phyloP scores from a whole-genome alignment of 192 early-diverging fungal genomes.

The Backusella parvicylindrica region DNA sequence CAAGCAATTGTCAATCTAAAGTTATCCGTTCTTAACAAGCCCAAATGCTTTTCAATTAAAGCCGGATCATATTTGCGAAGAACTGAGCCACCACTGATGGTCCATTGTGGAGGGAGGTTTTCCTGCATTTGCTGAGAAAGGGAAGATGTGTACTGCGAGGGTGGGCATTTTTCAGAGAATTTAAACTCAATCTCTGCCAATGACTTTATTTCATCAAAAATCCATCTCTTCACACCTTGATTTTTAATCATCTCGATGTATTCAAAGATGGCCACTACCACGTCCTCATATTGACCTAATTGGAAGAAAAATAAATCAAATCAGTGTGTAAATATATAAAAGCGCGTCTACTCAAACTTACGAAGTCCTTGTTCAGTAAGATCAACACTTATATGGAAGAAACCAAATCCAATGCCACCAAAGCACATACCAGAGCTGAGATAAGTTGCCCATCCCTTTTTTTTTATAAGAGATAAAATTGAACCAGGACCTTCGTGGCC shows the following conservation, averaged over 20 bases:
- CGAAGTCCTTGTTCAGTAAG: constrained; percentile 74
- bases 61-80: constrained; percentile 60
- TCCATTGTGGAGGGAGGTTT: constrained; percentile 58
- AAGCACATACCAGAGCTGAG: constrained; percentile 49
- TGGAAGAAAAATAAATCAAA: too few species aligned
- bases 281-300: constrained; percentile 65
- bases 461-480: constrained; percentile 73
- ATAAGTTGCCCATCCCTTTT: constrained; percentile 77
- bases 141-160: constrained; percentile 56
- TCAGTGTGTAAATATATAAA: constrained; percentile 21
- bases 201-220: constrained; percentile 72
- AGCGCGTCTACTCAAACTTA: constrained; percentile 49
- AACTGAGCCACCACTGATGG: constrained; percentile 61
- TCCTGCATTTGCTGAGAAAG: constrained; percentile 75
- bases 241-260: constrained; percentile 81
- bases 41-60: constrained; percentile 58
- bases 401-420: constrained; percentile 48
- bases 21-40: constrained; percentile 58
- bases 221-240: constrained; percentile 69
- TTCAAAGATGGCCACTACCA: constrained; percentile 80
- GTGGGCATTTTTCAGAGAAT: constrained; percentile 67
- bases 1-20: constrained; percentile 52
- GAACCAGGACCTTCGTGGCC: constrained; percentile 86
- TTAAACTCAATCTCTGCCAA: constrained; percentile 50
- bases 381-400: constrained; percentile 75